Conservation (phyloP, 2,329 filamentous ascomycete genomes). For the Apiospora aurea region DNA sequence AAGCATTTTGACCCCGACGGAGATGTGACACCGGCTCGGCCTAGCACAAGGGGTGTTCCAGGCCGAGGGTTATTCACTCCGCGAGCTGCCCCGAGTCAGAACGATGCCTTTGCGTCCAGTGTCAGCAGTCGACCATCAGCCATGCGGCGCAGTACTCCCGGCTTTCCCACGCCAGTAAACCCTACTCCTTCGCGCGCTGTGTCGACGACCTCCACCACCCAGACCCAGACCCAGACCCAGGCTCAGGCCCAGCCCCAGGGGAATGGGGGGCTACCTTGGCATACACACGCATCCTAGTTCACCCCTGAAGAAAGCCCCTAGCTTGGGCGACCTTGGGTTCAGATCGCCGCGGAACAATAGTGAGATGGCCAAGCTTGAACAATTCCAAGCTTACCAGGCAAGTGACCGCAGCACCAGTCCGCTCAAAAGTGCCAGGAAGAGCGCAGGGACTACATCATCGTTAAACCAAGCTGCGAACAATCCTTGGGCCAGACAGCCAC, state of each 20-base stretch:
- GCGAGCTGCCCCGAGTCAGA: conserved; percentile 37
- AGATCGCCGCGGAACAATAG: conserved; percentile 64
- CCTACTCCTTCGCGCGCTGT: conserved; percentile 33
- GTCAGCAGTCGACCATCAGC: conserved; percentile 49
- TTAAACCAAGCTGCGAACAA: conserved; percentile 30
- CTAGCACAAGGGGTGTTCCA: conserved; percentile 45
- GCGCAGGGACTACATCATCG: conserved; percentile 35
- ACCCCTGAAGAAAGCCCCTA: conserved; percentile 79
- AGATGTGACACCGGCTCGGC: conserved; percentile 41
- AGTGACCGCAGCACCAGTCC: conserved; percentile 40
- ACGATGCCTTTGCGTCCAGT: conserved; percentile 44
- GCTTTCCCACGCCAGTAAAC: conserved; percentile 60
- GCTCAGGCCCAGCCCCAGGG: conserved; percentile 33
- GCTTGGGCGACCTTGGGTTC: conserved; percentile 63
- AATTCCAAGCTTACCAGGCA: conserved; percentile 44
- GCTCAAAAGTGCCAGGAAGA: conserved; percentile 39
- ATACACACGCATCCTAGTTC: conserved; percentile 82
- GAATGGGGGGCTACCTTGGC: conserved; percentile 78
- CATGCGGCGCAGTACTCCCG: conserved; percentile 78
- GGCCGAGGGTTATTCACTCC: conserved; percentile 54
- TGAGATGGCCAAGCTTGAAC: conserved; percentile 67
- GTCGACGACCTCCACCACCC: conserved; percentile 30
- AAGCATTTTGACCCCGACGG: conserved; percentile 74
- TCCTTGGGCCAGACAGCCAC: conserved; percentile 35
- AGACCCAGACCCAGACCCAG: conserved; percentile 28